A percentile compares a stretch with the other conserved stretches of the same genome.
Evolutionary conservation across 768 basidiomycete genomes (phyloP).

Genomic region (Panaeolus cyanescens): DNA sequence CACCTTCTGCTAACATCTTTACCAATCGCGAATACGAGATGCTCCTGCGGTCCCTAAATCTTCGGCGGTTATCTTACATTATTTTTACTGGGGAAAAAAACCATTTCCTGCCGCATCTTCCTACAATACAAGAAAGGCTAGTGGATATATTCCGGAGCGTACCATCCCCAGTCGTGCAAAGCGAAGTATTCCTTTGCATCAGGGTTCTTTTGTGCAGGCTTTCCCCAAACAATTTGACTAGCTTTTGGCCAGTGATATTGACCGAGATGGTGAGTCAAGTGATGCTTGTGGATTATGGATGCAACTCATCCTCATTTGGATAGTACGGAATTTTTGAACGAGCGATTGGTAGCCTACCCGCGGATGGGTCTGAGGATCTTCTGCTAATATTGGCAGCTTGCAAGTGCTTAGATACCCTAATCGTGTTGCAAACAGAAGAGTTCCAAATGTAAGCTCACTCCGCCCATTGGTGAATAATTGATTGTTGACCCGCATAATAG

Average conservation of each 20-base stretch:
- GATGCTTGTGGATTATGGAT: background rate
- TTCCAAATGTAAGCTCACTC: conserved; percentile 81
- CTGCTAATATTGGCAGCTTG: conserved; percentile 84
- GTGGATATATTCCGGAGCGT: conserved; percentile 88
- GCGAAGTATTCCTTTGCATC: conserved; percentile 94
- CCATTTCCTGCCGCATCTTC: conserved; percentile 85
- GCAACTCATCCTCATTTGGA: background rate
- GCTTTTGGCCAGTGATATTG: conserved; percentile 95
- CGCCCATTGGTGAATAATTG: background rate
- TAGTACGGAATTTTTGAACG: conserved; percentile 92
- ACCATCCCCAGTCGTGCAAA: conserved; percentile 81
- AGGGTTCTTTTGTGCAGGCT: conserved; percentile 89
- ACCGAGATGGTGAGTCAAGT: conserved; percentile 75
- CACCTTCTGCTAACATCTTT: conserved; percentile 94
- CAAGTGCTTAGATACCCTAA: conserved; percentile 92
- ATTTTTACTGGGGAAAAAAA: conserved; percentile 91
- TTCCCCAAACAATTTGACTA: conserved; percentile 87
- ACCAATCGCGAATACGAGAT: conserved; percentile 95
- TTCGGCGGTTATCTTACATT: conserved; percentile 85
- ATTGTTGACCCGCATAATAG: conserved; percentile 34
- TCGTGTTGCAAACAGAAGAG: conserved; percentile 93
- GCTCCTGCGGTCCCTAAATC: conserved; percentile 79
- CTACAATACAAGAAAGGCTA: conserved; percentile 94
- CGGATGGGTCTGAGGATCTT: conserved; percentile 85
- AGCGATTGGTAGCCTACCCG: conserved; percentile 65